These are phyloP conservation scores for Ochromonas danica DNA, from an alignment of 108 stramenopile genomes.

Conservation along the genomic window DNA sequence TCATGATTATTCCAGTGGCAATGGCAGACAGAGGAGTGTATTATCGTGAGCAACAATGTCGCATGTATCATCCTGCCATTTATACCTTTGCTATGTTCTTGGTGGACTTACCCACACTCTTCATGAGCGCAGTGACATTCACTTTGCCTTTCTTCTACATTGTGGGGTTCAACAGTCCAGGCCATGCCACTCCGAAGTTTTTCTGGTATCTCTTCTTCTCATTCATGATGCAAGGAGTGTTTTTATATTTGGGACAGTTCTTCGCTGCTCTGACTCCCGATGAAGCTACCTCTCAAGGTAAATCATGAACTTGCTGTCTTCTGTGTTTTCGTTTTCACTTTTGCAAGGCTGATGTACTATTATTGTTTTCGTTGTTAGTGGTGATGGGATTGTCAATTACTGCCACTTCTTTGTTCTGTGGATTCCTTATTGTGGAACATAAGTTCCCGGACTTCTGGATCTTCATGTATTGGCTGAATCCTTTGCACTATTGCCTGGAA, in stretches of 20 bases:
- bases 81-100: background rate
- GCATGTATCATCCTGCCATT: background rate
- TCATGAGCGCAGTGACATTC: background rate
- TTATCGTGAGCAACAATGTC: background rate
- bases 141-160: background rate
- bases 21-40: background rate
- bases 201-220: background rate
- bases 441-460: constrained; percentile 29
- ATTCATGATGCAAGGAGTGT: too few species aligned
- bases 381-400: background rate
- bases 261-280: background rate
- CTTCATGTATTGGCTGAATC: constrained; percentile 39
- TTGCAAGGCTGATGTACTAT: too few species aligned
- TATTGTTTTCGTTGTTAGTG: too few species aligned
- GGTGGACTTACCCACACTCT: background rate
- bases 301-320: too few species aligned
- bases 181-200: background rate
- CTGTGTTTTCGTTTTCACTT: too few species aligned
- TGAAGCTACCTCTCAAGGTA: background rate
- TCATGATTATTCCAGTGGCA: background rate
- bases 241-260: too few species aligned
- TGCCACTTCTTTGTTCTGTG: background rate
- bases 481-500: constrained; percentile 38
- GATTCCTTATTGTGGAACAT: background rate
- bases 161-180: background rate